Base-by-base conservation (phyloP, 306 rosid genomes). In the Dicorynia guianensis region DNA sequence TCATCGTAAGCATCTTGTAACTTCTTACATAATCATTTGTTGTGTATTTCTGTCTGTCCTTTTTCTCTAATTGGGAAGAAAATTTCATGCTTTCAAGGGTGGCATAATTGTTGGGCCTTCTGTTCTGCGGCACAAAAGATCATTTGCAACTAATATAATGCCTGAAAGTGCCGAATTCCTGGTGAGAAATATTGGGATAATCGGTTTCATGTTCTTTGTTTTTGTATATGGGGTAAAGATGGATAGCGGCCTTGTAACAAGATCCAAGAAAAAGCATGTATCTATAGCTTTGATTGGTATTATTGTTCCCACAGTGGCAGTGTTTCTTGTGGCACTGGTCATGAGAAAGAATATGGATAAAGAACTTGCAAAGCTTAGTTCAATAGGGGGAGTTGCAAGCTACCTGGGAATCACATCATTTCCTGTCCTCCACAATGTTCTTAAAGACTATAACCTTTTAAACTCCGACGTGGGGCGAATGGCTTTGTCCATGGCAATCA, bases 81-180 rank as follows among this genome's bases (percentile, higher is more conserved):
- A 5, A 30, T 58, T 70, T 60, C 13, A 57, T 78, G 61, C 66
- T 81, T 67, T 50, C n/a, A 62, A 94, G 98, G 97, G 91, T 18
- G 98, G 96, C 8, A 83, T 92, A 3, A 63, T 94, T 38, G 3
- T 94, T 49, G 98, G 97, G 46, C 97, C 98, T n/a, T 80, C 95
- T 0, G 72, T 90, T 69, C 65, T 94, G 8, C 90, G 93, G 6
- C 82, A 78, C 60, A 74, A 25, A 67, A 68, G 43, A 75, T 83
- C 78, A 75, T 86, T 78, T 62, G 42, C 17, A 11, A 56, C 11
- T 4, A 2, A 75, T 0, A 5, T 89, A 13, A 55, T 42, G 14
- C 84, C 83, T 0, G 84, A 54, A 0, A 35, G 83, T 6, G 58
- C 85, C 0, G 50, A 43, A 34, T 92, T 77, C 75, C 2, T 94